Conservation (phyloP, 176 grass and related monocot genomes). For the Carex parvula region DNA sequence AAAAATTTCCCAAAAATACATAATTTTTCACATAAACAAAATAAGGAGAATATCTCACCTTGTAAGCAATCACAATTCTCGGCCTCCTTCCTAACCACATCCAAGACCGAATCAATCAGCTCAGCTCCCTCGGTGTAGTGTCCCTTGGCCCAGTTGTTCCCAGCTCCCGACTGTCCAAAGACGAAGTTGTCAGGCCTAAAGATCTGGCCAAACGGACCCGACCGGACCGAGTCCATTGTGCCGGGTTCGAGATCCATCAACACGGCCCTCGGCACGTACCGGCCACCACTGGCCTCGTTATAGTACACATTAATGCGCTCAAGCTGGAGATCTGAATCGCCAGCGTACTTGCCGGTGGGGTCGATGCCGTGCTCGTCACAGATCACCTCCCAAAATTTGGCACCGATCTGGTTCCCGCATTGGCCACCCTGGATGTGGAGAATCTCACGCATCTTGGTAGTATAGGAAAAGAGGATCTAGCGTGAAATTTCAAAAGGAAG, state of each 20-base stretch:
- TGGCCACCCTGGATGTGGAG: constrained; percentile 91
- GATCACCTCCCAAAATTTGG: constrained; percentile 97
- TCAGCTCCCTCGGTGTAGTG: constrained; percentile 88
- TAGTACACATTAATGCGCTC: constrained; percentile 98
- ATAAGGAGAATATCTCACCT: constrained; percentile 29
- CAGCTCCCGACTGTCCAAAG: constrained; percentile 87
- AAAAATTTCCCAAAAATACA: not conserved
- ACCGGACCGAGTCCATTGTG: constrained; percentile 86
- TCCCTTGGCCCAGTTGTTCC: constrained; percentile 92
- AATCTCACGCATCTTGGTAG: constrained; percentile 71
- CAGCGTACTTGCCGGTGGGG: constrained; percentile 61
- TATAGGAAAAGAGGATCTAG: not conserved
- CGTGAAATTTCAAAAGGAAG: not conserved
- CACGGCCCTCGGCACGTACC: constrained; percentile 80
- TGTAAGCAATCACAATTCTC: constrained; percentile 97
- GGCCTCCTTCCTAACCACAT: constrained; percentile 87
- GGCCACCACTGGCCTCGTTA: constrained; percentile 81
- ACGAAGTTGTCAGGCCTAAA: constrained; percentile 95
- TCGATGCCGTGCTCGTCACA: constrained; percentile 95
- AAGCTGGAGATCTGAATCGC: constrained; percentile 82
- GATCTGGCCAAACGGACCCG: constrained; percentile 71
- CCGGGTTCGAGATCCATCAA: constrained; percentile 96
- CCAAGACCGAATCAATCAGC: constrained; percentile 83
- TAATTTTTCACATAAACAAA: not conserved
- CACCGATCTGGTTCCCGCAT: constrained; percentile 94